These are phyloP conservation scores for Entelexis sorbosivorans DNA, from an alignment of 1,139 yeast species.

Conservation along the genomic window DNA sequence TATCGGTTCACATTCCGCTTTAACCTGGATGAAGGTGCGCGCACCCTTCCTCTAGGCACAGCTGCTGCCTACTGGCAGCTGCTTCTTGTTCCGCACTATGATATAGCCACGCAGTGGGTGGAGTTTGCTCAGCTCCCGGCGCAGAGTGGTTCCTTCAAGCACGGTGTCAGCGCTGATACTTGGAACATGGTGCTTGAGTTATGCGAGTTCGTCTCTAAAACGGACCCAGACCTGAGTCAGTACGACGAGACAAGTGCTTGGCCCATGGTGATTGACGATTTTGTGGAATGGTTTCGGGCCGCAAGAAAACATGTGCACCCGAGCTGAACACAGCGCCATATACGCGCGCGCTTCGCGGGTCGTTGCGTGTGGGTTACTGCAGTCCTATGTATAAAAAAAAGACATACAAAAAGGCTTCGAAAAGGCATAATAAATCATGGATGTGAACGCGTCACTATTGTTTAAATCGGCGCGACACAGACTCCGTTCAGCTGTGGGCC, in stretches of 20 bases:
- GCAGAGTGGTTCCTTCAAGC: conserved; percentile 23
- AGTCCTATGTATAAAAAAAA: no score
- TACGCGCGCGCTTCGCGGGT: not conserved
- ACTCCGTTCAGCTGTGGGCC: no score
- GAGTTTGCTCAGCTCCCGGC: conserved; percentile 31
- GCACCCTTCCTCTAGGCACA: conserved; percentile 48
- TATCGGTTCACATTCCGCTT: conserved; percentile 65
- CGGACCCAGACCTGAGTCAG: conserved; percentile 42
- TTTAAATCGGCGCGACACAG: no score
- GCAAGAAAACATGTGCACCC: not conserved
- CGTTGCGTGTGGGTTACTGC: no score
- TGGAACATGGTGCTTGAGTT: conserved; percentile 80
- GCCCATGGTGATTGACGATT: conserved; percentile 85
- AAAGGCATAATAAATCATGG: no score
- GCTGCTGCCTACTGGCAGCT: conserved; percentile 74
- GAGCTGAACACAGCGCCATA: not conserved
- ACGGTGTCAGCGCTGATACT: conserved; percentile 53
- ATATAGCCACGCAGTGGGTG: conserved; percentile 42
- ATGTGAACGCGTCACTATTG: no score
- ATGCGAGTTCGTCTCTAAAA: conserved; percentile 38
- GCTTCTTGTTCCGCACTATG: conserved; percentile 38
- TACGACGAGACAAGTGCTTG: conserved; percentile 80
- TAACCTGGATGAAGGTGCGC: conserved; percentile 50
- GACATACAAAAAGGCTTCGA: no score
- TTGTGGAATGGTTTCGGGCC: conserved; percentile 39